Evolutionary conservation across 352 stramenopile genomes (phyloP).

Genomic region (Phytopythium oedochilum): DNA sequence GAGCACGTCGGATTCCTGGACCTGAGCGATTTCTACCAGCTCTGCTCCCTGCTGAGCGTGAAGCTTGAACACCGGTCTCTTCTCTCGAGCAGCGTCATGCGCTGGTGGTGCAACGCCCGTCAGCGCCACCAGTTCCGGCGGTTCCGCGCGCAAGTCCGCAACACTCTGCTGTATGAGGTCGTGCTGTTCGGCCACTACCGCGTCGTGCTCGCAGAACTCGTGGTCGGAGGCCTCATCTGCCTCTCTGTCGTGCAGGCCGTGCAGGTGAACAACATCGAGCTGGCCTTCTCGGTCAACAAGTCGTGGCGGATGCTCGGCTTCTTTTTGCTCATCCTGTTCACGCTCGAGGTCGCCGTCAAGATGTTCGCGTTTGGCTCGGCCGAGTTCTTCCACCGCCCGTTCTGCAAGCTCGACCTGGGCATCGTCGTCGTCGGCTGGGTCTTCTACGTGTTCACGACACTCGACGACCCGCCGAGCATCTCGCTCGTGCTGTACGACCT

Average conservation of each 20-base stretch:
- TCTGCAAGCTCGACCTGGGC: slow-evolving; percentile 72
- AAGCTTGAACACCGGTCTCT: slow-evolving; percentile 50
- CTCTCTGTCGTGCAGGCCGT: slow-evolving; percentile 74
- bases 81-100: slow-evolving; percentile 37
- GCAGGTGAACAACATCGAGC: slow-evolving; percentile 79
- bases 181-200: slow-evolving; percentile 58
- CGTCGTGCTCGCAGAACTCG: slow-evolving; percentile 64
- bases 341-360: slow-evolving; percentile 67
- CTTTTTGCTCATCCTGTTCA: slow-evolving; percentile 64
- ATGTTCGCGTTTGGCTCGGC: slow-evolving; percentile 74
- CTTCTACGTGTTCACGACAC: slow-evolving; percentile 71
- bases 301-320: slow-evolving; percentile 74
- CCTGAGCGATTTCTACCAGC: slow-evolving; percentile 69
- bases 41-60: slow-evolving; percentile 72
- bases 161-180: slow-evolving; percentile 57
- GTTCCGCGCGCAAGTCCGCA: slow-evolving; percentile 46
- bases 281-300: slow-evolving; percentile 70
- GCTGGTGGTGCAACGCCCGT: slow-evolving; percentile 33
- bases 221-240: slow-evolving; percentile 72
- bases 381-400: slow-evolving; percentile 75
- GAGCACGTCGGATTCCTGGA: slow-evolving; percentile 58
- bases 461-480: slow-evolving; percentile 52
- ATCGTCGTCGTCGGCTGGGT: slow-evolving; percentile 71
- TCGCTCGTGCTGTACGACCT: slow-evolving; percentile 79
- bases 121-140: slow-evolving; percentile 46